These are phyloP conservation scores for Bothriochloa decipiens DNA, from an alignment of 176 grass and related monocot species.

Conservation along the genomic window DNA sequence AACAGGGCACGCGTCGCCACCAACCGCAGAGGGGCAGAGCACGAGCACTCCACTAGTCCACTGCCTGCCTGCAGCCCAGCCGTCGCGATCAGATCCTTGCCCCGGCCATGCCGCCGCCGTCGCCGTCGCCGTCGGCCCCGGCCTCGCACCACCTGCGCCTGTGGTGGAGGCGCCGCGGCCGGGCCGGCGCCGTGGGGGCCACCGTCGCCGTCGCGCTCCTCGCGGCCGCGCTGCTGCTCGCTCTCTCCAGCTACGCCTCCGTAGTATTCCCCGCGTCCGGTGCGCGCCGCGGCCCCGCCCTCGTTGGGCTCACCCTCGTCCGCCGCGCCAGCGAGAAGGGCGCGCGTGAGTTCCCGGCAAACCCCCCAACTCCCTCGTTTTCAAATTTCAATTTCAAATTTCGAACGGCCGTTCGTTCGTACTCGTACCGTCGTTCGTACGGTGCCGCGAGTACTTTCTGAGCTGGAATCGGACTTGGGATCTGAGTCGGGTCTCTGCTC, in stretches of 20 bases:
- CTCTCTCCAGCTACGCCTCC: slow-evolving; percentile 51
- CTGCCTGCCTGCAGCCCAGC: not conserved
- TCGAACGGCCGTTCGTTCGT: not conserved
- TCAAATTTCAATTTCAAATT: not conserved
- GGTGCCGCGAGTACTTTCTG: not conserved
- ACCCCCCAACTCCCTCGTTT: not conserved
- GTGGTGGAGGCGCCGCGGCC: slow-evolving; percentile 60
- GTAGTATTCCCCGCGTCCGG: not conserved
- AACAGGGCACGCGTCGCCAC: not conserved
- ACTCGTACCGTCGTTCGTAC: not conserved
- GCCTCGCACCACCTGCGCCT: slow-evolving; percentile 52
- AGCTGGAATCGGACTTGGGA: not conserved
- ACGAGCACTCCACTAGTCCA: not conserved
- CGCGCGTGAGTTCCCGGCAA: slow-evolving; percentile 51
- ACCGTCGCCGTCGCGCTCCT: slow-evolving; percentile 51
- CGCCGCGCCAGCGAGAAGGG: slow-evolving; percentile 65
- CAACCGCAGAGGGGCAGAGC: not conserved
- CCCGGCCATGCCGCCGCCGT: not conserved
- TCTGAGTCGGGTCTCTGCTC: not conserved
- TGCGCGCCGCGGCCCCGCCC: slow-evolving; percentile 3
- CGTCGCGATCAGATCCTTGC: slow-evolving; percentile 31
- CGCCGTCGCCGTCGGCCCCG: slow-evolving; percentile 38
- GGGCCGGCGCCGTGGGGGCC: slow-evolving; percentile 46
- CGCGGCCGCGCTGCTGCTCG: slow-evolving; percentile 46
- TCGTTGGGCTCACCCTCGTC: slow-evolving; percentile 78